phyloP scores from a whole-genome alignment of 371 early-diverging fungal species.

The Apophysomyces sp. region DNA sequence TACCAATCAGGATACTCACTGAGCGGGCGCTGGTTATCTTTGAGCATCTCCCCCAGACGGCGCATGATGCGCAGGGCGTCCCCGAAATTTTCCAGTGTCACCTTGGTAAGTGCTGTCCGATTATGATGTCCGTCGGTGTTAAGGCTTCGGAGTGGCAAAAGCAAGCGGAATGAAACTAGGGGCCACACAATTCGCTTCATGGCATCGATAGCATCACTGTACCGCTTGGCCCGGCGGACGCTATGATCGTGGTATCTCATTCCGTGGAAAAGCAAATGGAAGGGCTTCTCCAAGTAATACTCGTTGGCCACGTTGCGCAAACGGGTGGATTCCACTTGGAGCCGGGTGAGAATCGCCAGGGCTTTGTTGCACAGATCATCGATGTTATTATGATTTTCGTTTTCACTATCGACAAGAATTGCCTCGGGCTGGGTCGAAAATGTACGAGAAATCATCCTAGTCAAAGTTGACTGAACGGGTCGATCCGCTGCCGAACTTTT shows the following conservation, averaged over 20 bases:
- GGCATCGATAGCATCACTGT: conserved; percentile 35
- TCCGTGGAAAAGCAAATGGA: background rate
- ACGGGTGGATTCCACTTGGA: conserved; percentile 34
- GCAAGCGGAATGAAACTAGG: conserved; percentile 30
- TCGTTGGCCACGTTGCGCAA: conserved; percentile 37
- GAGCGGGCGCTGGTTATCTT: conserved; percentile 7
- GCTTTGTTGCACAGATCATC: conserved; percentile 20
- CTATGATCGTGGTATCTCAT: background rate
- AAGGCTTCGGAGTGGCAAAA: conserved; percentile 16
- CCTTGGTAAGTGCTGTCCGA: conserved; percentile 7
- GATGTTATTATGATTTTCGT: background rate
- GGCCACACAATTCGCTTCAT: conserved; percentile 39
- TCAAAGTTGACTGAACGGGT: background rate
- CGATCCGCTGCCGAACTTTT: background rate
- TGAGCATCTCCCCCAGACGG: conserved; percentile 12
- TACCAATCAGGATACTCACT: conserved; percentile 17
- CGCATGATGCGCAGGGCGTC: conserved; percentile 18
- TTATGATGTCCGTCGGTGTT: background rate
- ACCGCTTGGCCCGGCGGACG: conserved; percentile 28
- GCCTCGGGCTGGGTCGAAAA: background rate
- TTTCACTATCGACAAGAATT: background rate
- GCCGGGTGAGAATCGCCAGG: conserved; percentile 18
- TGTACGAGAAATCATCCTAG: background rate
- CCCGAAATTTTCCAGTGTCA: conserved; percentile 15
- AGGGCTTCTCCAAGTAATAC: conserved; percentile 18